Evolutionary conservation across 2,329 filamentous ascomycete species (phyloP).

Genomic region (Xylariales sp.): DNA sequence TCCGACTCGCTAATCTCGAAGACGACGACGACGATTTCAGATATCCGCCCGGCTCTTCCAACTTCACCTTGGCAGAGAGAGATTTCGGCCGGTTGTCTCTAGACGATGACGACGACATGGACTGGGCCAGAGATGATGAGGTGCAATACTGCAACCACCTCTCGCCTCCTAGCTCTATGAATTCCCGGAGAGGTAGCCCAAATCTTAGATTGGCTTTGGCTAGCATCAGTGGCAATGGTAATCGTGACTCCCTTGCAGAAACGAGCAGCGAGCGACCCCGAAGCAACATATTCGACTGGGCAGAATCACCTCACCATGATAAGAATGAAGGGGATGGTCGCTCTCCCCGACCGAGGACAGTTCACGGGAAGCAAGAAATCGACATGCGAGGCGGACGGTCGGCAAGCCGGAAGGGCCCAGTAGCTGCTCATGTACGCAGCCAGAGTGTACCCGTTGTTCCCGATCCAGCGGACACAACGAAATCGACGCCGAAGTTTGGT

Average conservation of each 20-base stretch:
- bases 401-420: slow-evolving; percentile 62
- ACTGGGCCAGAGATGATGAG: slow-evolving; percentile 57
- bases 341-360: slow-evolving; percentile 65
- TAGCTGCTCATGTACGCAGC: slow-evolving; percentile 67
- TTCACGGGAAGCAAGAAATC: slow-evolving; percentile 69
- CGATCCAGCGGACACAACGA: slow-evolving; percentile 54
- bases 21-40: slow-evolving; percentile 18
- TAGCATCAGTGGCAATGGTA: slow-evolving; percentile 44
- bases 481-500: slow-evolving; percentile 65
- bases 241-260: slow-evolving; percentile 30
- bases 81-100: slow-evolving; percentile 50
- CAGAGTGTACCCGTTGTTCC: slow-evolving; percentile 74
- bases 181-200: slow-evolving; percentile 48
- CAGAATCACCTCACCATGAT: slow-evolving; percentile 59
- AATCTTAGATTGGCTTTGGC: slow-evolving; percentile 51
- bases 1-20: slow-evolving; percentile 17
- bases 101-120: slow-evolving; percentile 59
- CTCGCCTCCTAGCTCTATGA: slow-evolving; percentile 54
- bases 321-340: slow-evolving; percentile 55
- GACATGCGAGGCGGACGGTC: slow-evolving; percentile 67
- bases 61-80: slow-evolving; percentile 29
- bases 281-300: slow-evolving; percentile 76
- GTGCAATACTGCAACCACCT: slow-evolving; percentile 50
- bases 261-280: slow-evolving; percentile 45
- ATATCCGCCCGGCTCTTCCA: slow-evolving; percentile 21